These are phyloP conservation scores for Cadophora malorum DNA, from an alignment of 2,329 filamentous ascomycete genomes.

Conservation along the genomic window DNA sequence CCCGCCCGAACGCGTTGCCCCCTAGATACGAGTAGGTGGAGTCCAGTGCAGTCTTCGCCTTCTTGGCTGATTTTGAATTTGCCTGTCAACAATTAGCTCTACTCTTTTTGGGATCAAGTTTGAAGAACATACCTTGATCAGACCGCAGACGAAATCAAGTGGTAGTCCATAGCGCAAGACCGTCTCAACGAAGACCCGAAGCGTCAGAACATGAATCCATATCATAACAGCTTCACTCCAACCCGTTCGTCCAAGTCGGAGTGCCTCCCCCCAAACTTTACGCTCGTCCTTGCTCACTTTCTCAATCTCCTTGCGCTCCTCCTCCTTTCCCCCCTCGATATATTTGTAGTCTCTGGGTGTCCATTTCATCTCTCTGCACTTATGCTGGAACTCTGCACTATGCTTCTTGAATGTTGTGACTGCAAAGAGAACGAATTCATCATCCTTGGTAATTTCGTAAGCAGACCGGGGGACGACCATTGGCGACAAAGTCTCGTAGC, in stretches of 20 bases:
- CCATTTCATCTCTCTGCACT: constrained; percentile 92
- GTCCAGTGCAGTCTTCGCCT: constrained; percentile 81
- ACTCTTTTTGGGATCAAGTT: neutral
- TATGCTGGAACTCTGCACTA: constrained; percentile 85
- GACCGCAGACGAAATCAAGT: constrained; percentile 82
- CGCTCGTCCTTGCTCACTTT: constrained; percentile 83
- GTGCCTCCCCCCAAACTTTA: constrained; percentile 90
- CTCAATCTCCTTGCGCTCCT: constrained; percentile 86
- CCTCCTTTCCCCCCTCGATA: constrained; percentile 86
- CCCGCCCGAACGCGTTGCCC: constrained; percentile 90
- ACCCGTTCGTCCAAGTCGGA: constrained; percentile 85
- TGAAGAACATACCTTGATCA: constrained; percentile 73
- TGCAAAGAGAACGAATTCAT: constrained; percentile 87
- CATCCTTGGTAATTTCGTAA: constrained; percentile 79
- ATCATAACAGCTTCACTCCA: constrained; percentile 97
- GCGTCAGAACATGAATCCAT: constrained; percentile 88
- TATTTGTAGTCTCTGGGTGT: constrained; percentile 94
- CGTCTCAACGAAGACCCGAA: constrained; percentile 96
- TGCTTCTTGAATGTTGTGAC: constrained; percentile 96
- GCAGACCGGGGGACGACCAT: constrained; percentile 96
- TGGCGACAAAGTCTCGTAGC: constrained; percentile 84
- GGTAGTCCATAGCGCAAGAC: constrained; percentile 96
- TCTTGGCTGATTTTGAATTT: constrained; percentile 80
- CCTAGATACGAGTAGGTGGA: constrained; percentile 88
- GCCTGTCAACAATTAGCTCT: constrained; percentile 60